Percentiles rank a stretch among this genome's conserved stretches.
These are phyloP conservation scores for Fusarium denticulatum DNA, from an alignment of 2,329 filamentous ascomycete species.

Conservation along the genomic window DNA sequence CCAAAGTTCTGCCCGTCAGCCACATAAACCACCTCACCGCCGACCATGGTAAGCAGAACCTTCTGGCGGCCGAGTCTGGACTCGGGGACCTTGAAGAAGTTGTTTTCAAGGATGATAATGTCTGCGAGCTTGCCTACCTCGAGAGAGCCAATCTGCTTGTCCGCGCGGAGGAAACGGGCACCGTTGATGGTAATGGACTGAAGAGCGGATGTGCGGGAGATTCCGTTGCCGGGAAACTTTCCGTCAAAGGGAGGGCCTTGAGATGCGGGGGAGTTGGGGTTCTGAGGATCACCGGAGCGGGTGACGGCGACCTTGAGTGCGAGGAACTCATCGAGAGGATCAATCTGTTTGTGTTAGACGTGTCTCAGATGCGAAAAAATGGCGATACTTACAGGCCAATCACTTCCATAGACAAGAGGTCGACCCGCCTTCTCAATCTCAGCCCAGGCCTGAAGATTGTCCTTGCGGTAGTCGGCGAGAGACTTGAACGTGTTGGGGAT, in stretches of 20 bases:
- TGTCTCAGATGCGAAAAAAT: background rate
- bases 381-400: conserved; percentile 40
- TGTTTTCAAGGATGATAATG: conserved; percentile 38
- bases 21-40: conserved; percentile 41
- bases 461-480: conserved; percentile 31
- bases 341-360: conserved; percentile 31
- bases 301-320: conserved; percentile 43
- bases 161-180: conserved; percentile 39
- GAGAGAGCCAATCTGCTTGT: conserved; percentile 40
- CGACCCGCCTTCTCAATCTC: conserved; percentile 31
- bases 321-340: conserved; percentile 43
- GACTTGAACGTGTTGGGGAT: conserved; percentile 39
- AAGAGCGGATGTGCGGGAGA: conserved; percentile 36
- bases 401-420: conserved; percentile 39
- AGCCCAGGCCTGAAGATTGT: conserved; percentile 44
- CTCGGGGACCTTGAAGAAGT: conserved; percentile 41
- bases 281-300: conserved; percentile 39
- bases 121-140: conserved; percentile 43
- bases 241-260: conserved; percentile 33
- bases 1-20: conserved; percentile 38
- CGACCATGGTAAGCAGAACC: conserved; percentile 42
- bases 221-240: conserved; percentile 33
- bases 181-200: conserved; percentile 39
- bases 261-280: conserved; percentile 40
- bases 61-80: conserved; percentile 39